Evolutionary conservation across 2,329 filamentous ascomycete genomes (phyloP), one percentile per base, ranked within the genome.

Genomic region (Aotearoamyces nothofagi): DNA sequence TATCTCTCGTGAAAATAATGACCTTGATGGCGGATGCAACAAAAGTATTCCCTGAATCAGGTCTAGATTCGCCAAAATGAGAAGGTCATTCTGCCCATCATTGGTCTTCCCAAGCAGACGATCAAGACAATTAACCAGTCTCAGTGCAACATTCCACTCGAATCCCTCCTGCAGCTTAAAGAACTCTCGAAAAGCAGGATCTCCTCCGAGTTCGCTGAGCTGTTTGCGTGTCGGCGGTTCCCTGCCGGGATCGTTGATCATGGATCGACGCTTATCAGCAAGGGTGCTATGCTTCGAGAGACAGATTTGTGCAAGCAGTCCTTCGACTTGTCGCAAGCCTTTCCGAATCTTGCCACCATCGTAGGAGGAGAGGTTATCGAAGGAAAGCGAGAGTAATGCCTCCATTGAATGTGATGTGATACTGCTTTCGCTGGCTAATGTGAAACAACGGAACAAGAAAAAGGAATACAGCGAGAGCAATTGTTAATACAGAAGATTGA

Each of bases 91-190:
- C 40, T 82, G 75, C 22, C 79, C 81, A 44, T 84, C 76, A 50
- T 72, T 76, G 29, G 76, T 74, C 58, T 83, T 83, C 24, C 82
- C 83, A 46, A 94, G 66, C 27, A 94, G 66, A 33, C 82, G 69
- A 52, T 94, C 84, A 24, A 96, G 69, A 32, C 82, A 92, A 30
- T 76, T 73, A 36, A 93, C 76, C 35, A 96, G 65, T 35, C 84
- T 75, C 56, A 83, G 74, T 9, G 83, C 78, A 31, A 96, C 82
- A 57, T 98, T 98, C 80, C 84, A 96, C 58, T 96, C 83, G 50
- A 98, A 98, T 3, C 86, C 82, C 49, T 96, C 86, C 53, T 98
- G 90, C 40, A 96, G 54, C 52, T 92, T 83, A 61, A 93, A 94
- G 60, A 96, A 96, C 54, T 94, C 84, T 40, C 82, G 66, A 50